phyloP scores from a whole-genome alignment of 768 basidiomycete species.

The Leucogyrophana mollusca region DNA sequence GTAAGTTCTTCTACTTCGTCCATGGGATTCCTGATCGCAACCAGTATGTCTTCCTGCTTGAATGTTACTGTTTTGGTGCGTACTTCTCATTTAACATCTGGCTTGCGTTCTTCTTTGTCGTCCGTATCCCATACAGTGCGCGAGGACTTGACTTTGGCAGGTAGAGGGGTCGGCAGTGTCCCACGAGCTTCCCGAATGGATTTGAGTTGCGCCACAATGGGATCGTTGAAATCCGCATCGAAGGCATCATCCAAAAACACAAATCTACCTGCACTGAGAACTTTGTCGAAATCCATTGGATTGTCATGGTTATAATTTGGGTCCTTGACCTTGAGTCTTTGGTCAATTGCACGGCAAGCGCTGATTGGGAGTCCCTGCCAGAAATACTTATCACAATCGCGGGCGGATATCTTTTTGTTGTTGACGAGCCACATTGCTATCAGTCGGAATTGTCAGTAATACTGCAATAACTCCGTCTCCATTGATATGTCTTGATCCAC shows the following conservation, averaged over 20 bases:
- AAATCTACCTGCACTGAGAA: background rate
- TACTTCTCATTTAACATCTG: background rate
- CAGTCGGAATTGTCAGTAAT: background rate
- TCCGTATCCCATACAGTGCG: background rate
- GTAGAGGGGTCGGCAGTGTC: no score
- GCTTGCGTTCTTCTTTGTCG: background rate
- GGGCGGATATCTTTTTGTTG: slow-evolving; percentile 2
- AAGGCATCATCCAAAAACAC: slow-evolving; percentile 4
- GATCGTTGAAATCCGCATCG: background rate
- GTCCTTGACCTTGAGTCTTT: background rate
- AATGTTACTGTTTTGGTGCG: background rate
- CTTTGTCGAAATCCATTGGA: background rate
- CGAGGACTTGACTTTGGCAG: background rate
- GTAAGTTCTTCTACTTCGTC: slow-evolving; percentile 1
- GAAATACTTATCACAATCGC: slow-evolving; percentile 2
- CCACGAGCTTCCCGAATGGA: background rate
- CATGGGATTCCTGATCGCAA: no score
- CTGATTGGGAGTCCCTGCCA: background rate
- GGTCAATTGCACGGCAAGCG: background rate
- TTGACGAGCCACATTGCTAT: background rate
- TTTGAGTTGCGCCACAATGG: background rate
- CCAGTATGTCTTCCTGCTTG: no score
- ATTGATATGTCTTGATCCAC: slow-evolving; percentile 1
- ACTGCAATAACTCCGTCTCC: background rate
- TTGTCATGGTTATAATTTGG: background rate